A percentile compares a stretch with the other conserved stretches of the same genome.
Conservation (phyloP, 306 rosid species). For the Begonia loranthoides region DNA sequence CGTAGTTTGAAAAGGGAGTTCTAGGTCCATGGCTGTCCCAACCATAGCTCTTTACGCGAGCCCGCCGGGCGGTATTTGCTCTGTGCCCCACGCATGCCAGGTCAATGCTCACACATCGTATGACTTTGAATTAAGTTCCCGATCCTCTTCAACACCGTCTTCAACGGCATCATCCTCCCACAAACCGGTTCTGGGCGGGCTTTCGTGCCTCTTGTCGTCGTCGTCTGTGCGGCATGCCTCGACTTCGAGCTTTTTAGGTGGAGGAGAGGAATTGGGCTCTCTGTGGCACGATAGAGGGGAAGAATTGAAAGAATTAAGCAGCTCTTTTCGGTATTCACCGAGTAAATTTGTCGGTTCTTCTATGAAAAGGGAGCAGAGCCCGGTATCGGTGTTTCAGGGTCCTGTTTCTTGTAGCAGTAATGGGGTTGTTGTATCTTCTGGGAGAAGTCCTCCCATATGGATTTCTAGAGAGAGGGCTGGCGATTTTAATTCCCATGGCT, state of each 20-base stretch:
- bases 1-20: not conserved
- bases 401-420: conserved; percentile 66
- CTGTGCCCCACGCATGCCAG: conserved; percentile 67
- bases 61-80: conserved; percentile 80
- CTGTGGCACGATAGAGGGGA: conserved; percentile 43
- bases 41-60: conserved; percentile 79
- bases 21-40: conserved; percentile 56
- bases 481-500: conserved; percentile 19
- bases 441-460: conserved; percentile 33
- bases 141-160: conserved; percentile 53
- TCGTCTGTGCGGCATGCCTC: conserved; percentile 38
- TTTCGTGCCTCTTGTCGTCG: conserved; percentile 72
- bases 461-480: conserved; percentile 29
- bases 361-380: conserved; percentile 73
- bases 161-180: conserved; percentile 52
- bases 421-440: conserved; percentile 23
- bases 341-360: conserved; percentile 42
- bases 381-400: conserved; percentile 79
- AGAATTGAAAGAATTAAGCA: conserved; percentile 60
- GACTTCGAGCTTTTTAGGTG: conserved; percentile 35
- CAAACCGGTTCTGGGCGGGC: conserved; percentile 61
- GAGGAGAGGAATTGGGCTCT: conserved; percentile 51
- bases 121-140: conserved; percentile 66
- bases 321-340: conserved; percentile 63
- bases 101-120: conserved; percentile 44